Conservation (phyloP, 2,329 filamentous ascomycete species). For the Colletotrichum sp. region DNA sequence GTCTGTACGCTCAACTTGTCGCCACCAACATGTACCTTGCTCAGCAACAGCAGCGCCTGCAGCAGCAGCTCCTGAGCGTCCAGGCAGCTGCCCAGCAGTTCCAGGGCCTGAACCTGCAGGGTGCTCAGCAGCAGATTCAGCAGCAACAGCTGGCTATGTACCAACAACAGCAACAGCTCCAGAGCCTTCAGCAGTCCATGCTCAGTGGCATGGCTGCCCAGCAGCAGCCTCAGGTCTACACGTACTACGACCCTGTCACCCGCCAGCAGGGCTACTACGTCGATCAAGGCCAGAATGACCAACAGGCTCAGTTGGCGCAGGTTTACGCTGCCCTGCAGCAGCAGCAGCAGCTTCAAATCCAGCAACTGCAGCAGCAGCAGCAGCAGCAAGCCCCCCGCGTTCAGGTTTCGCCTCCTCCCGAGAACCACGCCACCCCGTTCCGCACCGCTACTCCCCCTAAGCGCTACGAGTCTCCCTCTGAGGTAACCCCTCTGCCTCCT, state of each 20-base stretch:
- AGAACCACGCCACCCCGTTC: conserved; percentile 52
- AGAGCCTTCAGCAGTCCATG: conserved; percentile 50
- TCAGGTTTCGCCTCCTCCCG: conserved; percentile 81
- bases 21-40: conserved; percentile 91
- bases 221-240: conserved; percentile 80
- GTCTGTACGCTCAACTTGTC: conserved; percentile 85
- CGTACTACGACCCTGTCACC: conserved; percentile 84
- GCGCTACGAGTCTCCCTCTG: conserved; percentile 72
- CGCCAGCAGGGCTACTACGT: conserved; percentile 84
- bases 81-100: conserved; percentile 85
- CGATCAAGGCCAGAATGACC: conserved; percentile 64
- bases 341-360: conserved; percentile 48
- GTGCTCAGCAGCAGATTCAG: conserved; percentile 49
- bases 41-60: conserved; percentile 92
- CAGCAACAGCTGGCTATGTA: conserved; percentile 50
- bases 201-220: conserved; percentile 43
- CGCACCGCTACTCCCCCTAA: conserved; percentile 73
- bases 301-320: conserved; percentile 33
- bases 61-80: conserved; percentile 88
- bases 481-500: conserved; percentile 76
- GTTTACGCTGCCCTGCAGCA: conserved; percentile 28
- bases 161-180: conserved; percentile 47
- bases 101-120: conserved; percentile 74
- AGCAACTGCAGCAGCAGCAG: conserved; percentile 57
- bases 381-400: conserved; percentile 71